Base-by-base conservation (phyloP, 768 basidiomycete species). In the Tulasnella calospora region DNA sequence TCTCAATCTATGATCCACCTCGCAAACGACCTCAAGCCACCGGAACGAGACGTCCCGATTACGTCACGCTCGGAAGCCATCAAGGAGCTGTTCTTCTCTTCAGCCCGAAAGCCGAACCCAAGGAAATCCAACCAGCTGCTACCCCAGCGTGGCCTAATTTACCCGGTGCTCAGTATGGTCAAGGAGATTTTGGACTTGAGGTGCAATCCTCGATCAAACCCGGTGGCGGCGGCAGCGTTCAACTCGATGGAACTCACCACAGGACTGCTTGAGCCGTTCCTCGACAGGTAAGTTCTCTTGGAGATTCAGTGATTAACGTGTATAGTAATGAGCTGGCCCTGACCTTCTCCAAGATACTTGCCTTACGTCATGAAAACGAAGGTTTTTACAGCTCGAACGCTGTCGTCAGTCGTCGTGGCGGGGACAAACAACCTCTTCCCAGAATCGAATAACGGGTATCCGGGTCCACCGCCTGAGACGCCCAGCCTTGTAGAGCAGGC, bases 391-490 rank as follows among this genome's bases (percentile, higher is more conserved):
- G 85, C 89, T 7, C 79, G 85, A 7, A 87, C 88, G 73, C 83
- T 94, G 35, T 86, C 91, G 27, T 86, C 85, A 41, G 83, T 88
- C 36, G 85, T 90, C 47, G 88, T 89, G 47, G 82, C 87, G 6
- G 85, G 90, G 19, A 94, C 93, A 81, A 87, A 87, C 12, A 88
- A 91, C 10, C 86, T 99, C 36, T 99, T 97, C 83, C 96, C 97
- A 0, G 81, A 84, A 12, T 78, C 77, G 4, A 90, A 91, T 80
- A 80, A 80, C 30, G 96, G 97, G 19, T 94, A 94, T 84, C 95
- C 95, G 0, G 93, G 89, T 0, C 89, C 91, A 0, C 84, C 90
- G 0, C 90, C 92, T 1, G 85, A 88, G 0, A 93, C 94, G 67
- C 96, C 96, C 23, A 90, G 91, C 0, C 85, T 86, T 0, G 93